These are phyloP conservation scores for Isoetes engelmannii DNA, from an alignment of 83 land plant species.

Conservation along the genomic window DNA sequence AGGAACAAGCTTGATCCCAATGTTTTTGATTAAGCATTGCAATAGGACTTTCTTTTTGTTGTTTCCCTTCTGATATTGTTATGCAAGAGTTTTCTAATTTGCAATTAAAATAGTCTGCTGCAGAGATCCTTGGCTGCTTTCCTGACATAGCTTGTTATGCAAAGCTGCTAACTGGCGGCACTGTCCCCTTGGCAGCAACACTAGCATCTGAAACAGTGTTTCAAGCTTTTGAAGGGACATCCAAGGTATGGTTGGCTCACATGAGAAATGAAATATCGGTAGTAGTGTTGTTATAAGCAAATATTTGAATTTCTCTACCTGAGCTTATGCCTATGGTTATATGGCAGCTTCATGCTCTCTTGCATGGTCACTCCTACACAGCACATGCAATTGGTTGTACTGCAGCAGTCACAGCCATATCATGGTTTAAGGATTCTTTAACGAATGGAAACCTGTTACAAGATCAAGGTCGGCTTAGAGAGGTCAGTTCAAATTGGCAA, in stretches of 20 bases:
- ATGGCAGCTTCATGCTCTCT: slow-evolving; percentile 80
- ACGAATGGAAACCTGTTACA: slow-evolving; percentile 51
- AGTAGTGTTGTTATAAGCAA: not conserved
- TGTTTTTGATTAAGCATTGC: not conserved
- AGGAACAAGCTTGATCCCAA: not conserved
- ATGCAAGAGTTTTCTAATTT: not conserved
- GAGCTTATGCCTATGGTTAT: not conserved
- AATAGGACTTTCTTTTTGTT: not conserved
- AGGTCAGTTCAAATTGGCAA: slow-evolving; percentile 37
- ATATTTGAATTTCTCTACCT: not conserved
- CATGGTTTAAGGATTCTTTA: slow-evolving; percentile 68
- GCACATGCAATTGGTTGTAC: slow-evolving; percentile 91
- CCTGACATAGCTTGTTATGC: slow-evolving; percentile 90
- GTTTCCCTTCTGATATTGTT: not conserved
- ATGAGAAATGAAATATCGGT: not conserved
- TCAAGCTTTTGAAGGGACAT: slow-evolving; percentile 59
- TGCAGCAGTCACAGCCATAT: slow-evolving; percentile 66
- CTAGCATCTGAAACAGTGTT: slow-evolving; percentile 65
- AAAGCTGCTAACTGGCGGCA: slow-evolving; percentile 84
- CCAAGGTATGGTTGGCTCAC: slow-evolving; percentile 48
- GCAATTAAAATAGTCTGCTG: slow-evolving; percentile 69
- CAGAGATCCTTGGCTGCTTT: slow-evolving; percentile 58
- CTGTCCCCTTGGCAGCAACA: slow-evolving; percentile 79
- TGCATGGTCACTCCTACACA: slow-evolving; percentile 93
- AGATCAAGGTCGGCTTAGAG: slow-evolving; percentile 41